These are phyloP conservation scores for Sclerospora graminicola DNA, from an alignment of 352 stramenopile genomes.

Conservation along the genomic window DNA sequence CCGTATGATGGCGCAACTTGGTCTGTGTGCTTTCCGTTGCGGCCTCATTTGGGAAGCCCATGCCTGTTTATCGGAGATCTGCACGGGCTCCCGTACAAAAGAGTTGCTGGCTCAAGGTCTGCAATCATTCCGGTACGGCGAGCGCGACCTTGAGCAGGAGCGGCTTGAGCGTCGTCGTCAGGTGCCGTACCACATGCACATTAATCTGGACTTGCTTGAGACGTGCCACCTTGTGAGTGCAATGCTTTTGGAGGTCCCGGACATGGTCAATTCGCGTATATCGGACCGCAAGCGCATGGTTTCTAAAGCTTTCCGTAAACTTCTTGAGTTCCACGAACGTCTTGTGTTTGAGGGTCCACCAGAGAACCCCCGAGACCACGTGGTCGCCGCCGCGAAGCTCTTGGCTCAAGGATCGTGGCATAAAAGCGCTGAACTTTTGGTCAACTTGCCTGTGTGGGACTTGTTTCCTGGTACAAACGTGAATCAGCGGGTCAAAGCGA, in stretches of 20 bases:
- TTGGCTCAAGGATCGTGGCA: slow-evolving; percentile 95
- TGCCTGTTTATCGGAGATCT: slow-evolving; percentile 96
- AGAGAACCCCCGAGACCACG: slow-evolving; percentile 96
- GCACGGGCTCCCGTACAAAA: slow-evolving; percentile 86
- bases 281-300: slow-evolving; percentile 84
- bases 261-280: slow-evolving; percentile 88
- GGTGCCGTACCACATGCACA: slow-evolving; percentile 99
- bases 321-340: slow-evolving; percentile 83
- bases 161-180: slow-evolving; percentile 94
- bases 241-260: slow-evolving; percentile 98
- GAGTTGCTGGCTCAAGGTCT: slow-evolving; percentile 96
- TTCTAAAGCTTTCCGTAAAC: slow-evolving; percentile 93
- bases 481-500: slow-evolving; percentile 76
- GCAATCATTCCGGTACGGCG: slow-evolving; percentile 84
- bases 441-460: slow-evolving; percentile 91
- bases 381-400: slow-evolving; percentile 92
- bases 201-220: slow-evolving; percentile 98
- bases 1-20: slow-evolving; percentile 88
- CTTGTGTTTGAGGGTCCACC: slow-evolving; percentile 96
- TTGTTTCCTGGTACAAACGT: slow-evolving; percentile 87
- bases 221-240: slow-evolving; percentile 95
- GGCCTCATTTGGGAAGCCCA: slow-evolving; percentile 95
- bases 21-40: slow-evolving; percentile 93
- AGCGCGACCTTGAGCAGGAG: slow-evolving; percentile 95
- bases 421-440: slow-evolving; percentile 81